Base-by-base conservation (phyloP, 192 early-diverging fungal genomes). In the Dissophora globulifera region DNA sequence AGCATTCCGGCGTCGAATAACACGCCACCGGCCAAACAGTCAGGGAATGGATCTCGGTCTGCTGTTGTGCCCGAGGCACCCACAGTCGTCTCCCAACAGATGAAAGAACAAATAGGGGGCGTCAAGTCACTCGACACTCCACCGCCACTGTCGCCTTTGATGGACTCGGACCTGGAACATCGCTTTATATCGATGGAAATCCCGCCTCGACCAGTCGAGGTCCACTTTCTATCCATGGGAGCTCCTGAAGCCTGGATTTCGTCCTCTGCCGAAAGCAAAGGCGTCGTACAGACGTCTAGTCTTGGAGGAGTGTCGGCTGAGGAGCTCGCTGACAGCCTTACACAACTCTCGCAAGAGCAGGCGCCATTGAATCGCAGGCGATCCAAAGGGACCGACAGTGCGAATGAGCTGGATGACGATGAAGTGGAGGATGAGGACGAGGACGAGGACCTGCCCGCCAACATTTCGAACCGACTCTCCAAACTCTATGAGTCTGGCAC, bases 401-500 rank as follows among this genome's bases (percentile, higher is more conserved):
- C 2, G 5, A 30, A 50, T 40, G 47, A 52, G 1, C 33, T 41
- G 9, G 68, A 70, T 19, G 68, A 61, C 23, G 60, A 71, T 13
- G 58, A 70, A 1, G 69, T 62, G 13, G 69, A 49, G 1, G 69
- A 62, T 45, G 69, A 71, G 29, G 69, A 71, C 11, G 69, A 62
- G 30, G 69, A 71, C 22, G 69, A 71, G 20, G 60, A 62, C 22
- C 40, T 71, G 38, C 59, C 59, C 12, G 33, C 43, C 20, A 59
- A 32, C 22, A 71, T 71, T 31, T 54, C 69, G 1, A 62, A 71
- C 23, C 51, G 69, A n/a, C 53, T 71, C 5, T 71, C 69, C 16
- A 71, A 31, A 30, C 60, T 71, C 17, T 71, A 71, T 26, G 69
- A 71, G 15, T 25, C 58, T 41, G 69, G 69, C 22, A 62, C 69